A percentile compares a stretch with the other conserved stretches of the same genome.
These are phyloP conservation scores for Backusella psychrophila DNA, from an alignment of 192 early-diverging fungal genomes.

Conservation along the genomic window DNA sequence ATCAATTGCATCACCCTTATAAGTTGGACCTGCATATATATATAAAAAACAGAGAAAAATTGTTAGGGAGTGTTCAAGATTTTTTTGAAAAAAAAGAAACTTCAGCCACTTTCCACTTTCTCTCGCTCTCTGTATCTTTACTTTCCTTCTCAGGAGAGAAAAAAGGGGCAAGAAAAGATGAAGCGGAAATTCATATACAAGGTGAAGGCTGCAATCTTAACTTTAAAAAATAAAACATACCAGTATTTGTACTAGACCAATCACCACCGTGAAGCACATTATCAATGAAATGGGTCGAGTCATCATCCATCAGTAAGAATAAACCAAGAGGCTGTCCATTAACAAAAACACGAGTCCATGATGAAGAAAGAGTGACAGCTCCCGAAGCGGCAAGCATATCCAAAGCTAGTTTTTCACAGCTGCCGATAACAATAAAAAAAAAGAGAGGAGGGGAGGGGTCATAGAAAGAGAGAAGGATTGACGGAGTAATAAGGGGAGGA, in stretches of 20 bases:
- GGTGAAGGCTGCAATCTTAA: neutral
- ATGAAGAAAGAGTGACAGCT: slow-evolving; percentile 39
- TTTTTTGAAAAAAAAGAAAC: neutral
- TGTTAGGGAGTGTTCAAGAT: neutral
- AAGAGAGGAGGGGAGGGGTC: slow-evolving; percentile 26
- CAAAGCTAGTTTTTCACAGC: slow-evolving; percentile 42
- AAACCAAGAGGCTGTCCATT: slow-evolving; percentile 43
- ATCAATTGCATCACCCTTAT: slow-evolving; percentile 28
- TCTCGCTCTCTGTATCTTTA: neutral
- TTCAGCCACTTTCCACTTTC: neutral
- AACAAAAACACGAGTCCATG: slow-evolving; percentile 43
- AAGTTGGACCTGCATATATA: slow-evolving; percentile 17
- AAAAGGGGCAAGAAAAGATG: neutral
- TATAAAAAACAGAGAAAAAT: neutral
- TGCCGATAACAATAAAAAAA: neutral
- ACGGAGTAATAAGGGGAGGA: neutral
- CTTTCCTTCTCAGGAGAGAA: neutral
- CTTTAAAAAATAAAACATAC: neutral
- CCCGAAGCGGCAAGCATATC: slow-evolving; percentile 43
- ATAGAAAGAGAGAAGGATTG: slow-evolving; percentile 14
- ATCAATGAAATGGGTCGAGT: slow-evolving; percentile 24
- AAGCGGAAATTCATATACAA: neutral
- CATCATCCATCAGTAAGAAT: slow-evolving; percentile 45
- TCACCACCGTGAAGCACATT: slow-evolving; percentile 20
- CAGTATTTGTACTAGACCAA: neutral